Evolutionary conservation across 352 stramenopile species (phyloP), one percentile per base, ranked within the genome.

Genomic region (Globisporangium spinosum): DNA sequence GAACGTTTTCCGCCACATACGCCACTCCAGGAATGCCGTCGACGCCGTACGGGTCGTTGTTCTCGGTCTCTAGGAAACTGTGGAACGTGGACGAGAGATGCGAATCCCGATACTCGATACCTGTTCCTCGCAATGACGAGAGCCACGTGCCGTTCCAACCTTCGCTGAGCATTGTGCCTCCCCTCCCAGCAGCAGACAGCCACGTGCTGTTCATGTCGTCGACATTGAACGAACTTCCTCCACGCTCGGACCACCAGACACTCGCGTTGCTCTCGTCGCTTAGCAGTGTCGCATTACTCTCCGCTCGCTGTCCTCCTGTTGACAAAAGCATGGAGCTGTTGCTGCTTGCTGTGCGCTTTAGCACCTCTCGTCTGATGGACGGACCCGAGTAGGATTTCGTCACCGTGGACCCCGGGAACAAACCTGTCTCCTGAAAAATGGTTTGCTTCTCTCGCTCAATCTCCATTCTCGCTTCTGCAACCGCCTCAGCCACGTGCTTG

Each of bases 381-480:
- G 29, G 40, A 32, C 10, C 54, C 22, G 65, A 20, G 25, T 32
- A 51, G 32, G 43, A 58, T 3, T 55, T 51, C 0, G 67, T 32
- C n/a, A 69, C 68, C 23, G 70, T 76, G 27, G 65, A 56, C 8
- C 83, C 83, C 3, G 79, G 80, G 47, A 80, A 91, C 13, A 90
- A 60, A 0, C 83, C 83, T 17, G 80, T 91, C 64, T 91, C 80
- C 51, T 89, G 79, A 51, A 85, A 85, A 25, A 93, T 78, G 0
- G 69, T 68, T 45, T 86, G 81, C 45, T 88, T 90, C 71, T 92
- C 83, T 23, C 81, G 74, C 58, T 94, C 86, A 40, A 94, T 91
- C 32, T 74, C 74, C 29, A 88, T 67, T n/a, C 72, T 75, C 22
- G 84, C 86, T 34, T 93, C 84, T 0, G 72, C 64, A 3, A 94